Conservation (phyloP, 768 basidiomycete genomes). For the Termitomyces eurrhizus region DNA sequence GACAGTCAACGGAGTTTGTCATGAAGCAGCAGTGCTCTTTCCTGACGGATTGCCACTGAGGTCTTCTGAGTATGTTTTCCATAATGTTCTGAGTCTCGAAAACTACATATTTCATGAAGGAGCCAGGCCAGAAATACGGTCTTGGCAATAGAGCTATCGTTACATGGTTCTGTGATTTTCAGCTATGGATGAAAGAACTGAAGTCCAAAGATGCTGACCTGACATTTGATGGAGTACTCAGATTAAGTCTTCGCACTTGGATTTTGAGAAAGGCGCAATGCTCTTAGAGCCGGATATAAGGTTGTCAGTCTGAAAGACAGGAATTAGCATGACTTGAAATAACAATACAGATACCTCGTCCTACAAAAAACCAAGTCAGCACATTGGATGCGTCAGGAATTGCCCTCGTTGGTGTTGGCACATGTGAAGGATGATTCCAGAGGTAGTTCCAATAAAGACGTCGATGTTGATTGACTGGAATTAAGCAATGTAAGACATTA, state of each 20-base stretch:
- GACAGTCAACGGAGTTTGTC: slow-evolving; percentile 16
- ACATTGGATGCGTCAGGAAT: slow-evolving; percentile 45
- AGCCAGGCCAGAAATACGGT: slow-evolving; percentile 48
- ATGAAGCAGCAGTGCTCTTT: slow-evolving; percentile 14
- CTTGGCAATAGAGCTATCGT: slow-evolving; percentile 34
- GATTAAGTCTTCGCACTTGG: slow-evolving; percentile 48
- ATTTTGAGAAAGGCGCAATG: slow-evolving; percentile 49
- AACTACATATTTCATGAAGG: slow-evolving; percentile 48
- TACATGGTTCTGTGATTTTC: slow-evolving; percentile 24
- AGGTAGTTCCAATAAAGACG: slow-evolving; percentile 52
- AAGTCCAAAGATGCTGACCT: slow-evolving; percentile 17
- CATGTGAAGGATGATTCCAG: slow-evolving; percentile 45
- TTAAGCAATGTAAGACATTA: not conserved
- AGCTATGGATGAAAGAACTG: not conserved
- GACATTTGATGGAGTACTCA: slow-evolving; percentile 33
- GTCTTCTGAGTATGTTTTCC: slow-evolving; percentile 37
- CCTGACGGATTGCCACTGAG: slow-evolving; percentile 18
- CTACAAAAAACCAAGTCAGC: slow-evolving; percentile 47
- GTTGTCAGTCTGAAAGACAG: slow-evolving; percentile 37
- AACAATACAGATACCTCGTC: not conserved
- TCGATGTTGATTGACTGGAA: slow-evolving; percentile 40
- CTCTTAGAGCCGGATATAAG: slow-evolving; percentile 40
- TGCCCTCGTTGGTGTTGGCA: slow-evolving; percentile 36
- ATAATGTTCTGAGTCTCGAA: slow-evolving; percentile 40
- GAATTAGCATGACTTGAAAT: not conserved